Evolutionary conservation across 1,139 yeast species (phyloP).

Genomic region (Magnusiomyces ingens): DNA sequence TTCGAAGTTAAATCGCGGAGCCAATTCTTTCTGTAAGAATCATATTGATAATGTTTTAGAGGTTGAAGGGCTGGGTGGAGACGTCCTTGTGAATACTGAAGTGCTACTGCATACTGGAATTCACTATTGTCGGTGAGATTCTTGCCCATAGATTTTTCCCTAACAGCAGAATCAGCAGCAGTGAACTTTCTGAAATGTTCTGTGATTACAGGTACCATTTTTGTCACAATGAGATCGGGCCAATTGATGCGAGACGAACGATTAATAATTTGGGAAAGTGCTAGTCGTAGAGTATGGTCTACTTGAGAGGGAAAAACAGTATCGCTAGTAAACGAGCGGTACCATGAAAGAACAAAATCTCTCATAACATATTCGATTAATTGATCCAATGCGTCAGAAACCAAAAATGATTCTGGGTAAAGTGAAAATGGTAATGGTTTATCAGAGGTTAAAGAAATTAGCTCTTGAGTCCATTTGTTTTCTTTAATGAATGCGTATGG

Average conservation of each 20-base stretch:
- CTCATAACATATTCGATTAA: constrained; percentile 47
- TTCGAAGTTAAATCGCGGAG: constrained; percentile 40
- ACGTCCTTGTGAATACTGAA: constrained; percentile 47
- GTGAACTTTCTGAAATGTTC: constrained; percentile 55
- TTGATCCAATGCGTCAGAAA: constrained; percentile 49
- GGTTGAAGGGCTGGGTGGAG: constrained; percentile 56
- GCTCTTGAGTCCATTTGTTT: constrained; percentile 21
- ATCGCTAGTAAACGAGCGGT: constrained; percentile 38
- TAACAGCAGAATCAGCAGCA: constrained; percentile 41
- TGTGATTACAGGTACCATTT: constrained; percentile 57
- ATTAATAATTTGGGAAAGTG: constrained; percentile 38
- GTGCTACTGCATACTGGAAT: constrained; percentile 51
- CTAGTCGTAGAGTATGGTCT: constrained; percentile 41
- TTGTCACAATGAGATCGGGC: constrained; percentile 51
- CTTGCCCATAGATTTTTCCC: constrained; percentile 25
- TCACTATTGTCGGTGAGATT: constrained; percentile 40
- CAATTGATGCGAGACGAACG: constrained; percentile 45
- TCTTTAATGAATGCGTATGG: constrained; percentile 21
- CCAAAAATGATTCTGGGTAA: constrained; percentile 45
- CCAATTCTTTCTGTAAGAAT: constrained; percentile 48
- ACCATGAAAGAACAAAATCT: constrained; percentile 68
- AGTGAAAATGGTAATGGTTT: constrained; percentile 26
- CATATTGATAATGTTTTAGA: constrained; percentile 37
- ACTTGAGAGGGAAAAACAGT: constrained; percentile 48
- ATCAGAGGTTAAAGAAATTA: constrained; percentile 19